Percentiles rank a stretch among this genome's conserved stretches.
Evolutionary conservation across 495 filamentous ascomycete genomes (phyloP).

Genomic region (Thermochaetoides thermophila): DNA sequence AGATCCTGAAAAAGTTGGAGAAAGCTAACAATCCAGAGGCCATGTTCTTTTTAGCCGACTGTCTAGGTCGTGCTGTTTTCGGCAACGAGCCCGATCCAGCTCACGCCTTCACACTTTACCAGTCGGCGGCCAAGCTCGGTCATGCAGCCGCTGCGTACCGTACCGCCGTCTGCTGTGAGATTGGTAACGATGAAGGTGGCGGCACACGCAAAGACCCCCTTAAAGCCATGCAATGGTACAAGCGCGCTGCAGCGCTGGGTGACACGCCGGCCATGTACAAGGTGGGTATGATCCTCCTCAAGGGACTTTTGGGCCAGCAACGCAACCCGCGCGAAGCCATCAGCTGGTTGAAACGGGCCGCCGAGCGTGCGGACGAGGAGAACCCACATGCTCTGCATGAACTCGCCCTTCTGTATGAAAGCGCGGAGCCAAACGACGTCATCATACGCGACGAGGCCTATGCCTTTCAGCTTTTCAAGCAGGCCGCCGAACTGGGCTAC

Average conservation of each 20-base stretch:
- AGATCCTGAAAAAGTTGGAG: conserved; percentile 76
- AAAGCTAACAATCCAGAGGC: conserved; percentile 54
- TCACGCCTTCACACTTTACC: conserved; percentile 84
- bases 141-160: conserved; percentile 82
- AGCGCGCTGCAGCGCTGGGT: conserved; percentile 75
- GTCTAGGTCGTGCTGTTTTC: conserved; percentile 57
- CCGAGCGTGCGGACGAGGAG: conserved; percentile 71
- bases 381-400: conserved; percentile 96
- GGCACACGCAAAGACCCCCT: conserved; percentile 79
- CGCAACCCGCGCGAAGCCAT: conserved; percentile 72
- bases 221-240: conserved; percentile 97
- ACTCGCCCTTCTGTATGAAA: conserved; percentile 72
- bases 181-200: conserved; percentile 85
- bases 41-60: conserved; percentile 89
- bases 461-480: conserved; percentile 61
- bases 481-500: conserved; percentile 84
- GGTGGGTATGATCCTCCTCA: conserved; percentile 87
- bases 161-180: conserved; percentile 92
- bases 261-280: conserved; percentile 96
- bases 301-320: conserved; percentile 85
- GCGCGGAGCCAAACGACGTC: conserved; percentile 47
- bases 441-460: conserved; percentile 70
- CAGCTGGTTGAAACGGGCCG: conserved; percentile 82
- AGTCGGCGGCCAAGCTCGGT: conserved; percentile 78
- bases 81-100: conserved; percentile 61